Evolutionary conservation across 1,139 yeast genomes (phyloP), one percentile per base, ranked within the genome.

Genomic region (Debaryomyces coudertii): DNA sequence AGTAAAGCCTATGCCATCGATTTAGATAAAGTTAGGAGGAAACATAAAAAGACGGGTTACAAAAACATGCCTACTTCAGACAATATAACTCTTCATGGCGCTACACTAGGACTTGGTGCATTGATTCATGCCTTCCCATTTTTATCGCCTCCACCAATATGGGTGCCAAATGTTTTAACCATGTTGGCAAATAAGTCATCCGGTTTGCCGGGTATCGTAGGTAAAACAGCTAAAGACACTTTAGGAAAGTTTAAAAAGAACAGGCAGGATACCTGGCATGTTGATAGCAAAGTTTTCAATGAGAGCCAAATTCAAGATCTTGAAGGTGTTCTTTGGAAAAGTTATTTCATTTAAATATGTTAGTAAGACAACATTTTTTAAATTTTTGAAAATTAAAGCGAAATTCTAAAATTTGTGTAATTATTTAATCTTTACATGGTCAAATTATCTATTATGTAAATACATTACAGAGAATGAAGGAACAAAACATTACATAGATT

Each of bases 241-340:
- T 75, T 95, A 43, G 86, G 96, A 48, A 86, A 83, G 52, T 95
- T 93, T 68, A 93, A 92, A 63, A 92, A 90, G 69, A 85, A 90
- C 5, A 80, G 99, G 55, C 96, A 92, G 48, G 99, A 95, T 60
- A 90, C 97, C 0, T 95, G 99, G 99, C 96, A 88, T 56, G 79
- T 90, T 52, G 99, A 95, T 63, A 80, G 88, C 49, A 76, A 76
- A 56, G 83, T 82, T 6, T 95, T 95, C 63, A 81, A 84, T 5
- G 82, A 79, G 43, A 89, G 85, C 11, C 96, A 93, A 65, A 73
- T 90, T 43, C 95, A 90, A 58, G 97, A 90, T 63, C 72, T 95
- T 46, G 98, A 93, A 63, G 99, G 99, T 36, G 97, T 93, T 3
- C 70, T 92, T 36, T 87, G 96, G 87, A 87, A 89, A 64, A 89